Evolutionary conservation across 306 rosid species (phyloP), one percentile per base, ranked within the genome.

Genomic region (Cucurbita pepo): DNA sequence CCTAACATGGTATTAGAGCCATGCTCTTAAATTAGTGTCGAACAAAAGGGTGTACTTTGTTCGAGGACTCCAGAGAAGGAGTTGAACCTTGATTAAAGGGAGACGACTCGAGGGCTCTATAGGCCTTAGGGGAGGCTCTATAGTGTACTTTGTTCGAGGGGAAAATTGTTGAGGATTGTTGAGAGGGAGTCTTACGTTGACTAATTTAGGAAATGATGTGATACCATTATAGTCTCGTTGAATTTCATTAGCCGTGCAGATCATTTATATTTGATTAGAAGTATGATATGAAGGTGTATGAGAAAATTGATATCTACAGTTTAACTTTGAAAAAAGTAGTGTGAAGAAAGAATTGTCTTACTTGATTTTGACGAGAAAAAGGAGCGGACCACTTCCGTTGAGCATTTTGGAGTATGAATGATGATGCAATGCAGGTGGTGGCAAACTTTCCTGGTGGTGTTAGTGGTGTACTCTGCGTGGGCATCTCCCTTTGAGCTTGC

Each of bases 401-500:
- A 16, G 37, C 52, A 64, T 64, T 41, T 64, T 64, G 56, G 73
- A 69, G 48, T 47, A 22, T 69, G n/a, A 65, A 44, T 58, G 73
- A 44, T 53, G 47, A 69, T 51, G 59, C 18, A 38, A 69, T 69
- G 74, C 78, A 93, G 97, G 81, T 76, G 83, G 80, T 93, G 97
- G 98, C 91, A 93, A 81, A 79, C 87, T 30, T 88, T 87, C 73
- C 69, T 90, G 63, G 94, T 81, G 78, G 86, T 82, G 52, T 72
- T 93, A 57, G 94, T 93, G 70, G 81, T 85, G 43, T 90, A 90
- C 79, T 87, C 97, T 3, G 96, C 98, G 53, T 90, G 98, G 97
- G 89, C 88, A 25, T 90, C 96, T 55, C 96, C 94, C 12, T 93
- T 93, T 72, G 91, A 90, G 75, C 62, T 93, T 69, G 98, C 97